phyloP scores from a whole-genome alignment of 169 alveolate genomes.

The Plasmodium falciparum region DNA sequence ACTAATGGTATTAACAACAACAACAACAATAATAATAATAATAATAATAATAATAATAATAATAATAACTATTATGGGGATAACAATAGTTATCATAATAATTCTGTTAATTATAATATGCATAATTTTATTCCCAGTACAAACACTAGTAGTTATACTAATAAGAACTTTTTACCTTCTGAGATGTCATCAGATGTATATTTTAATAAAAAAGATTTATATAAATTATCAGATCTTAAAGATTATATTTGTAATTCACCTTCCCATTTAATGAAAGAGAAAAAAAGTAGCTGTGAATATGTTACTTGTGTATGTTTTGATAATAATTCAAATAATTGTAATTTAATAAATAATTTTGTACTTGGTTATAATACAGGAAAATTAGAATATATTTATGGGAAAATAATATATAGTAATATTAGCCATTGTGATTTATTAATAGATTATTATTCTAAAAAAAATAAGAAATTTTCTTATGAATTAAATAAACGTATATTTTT shows the following conservation, averaged over 20 bases:
- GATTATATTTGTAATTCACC: slow-evolving; percentile 65
- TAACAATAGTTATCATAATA: too few species aligned
- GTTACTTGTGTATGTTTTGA: slow-evolving; percentile 76
- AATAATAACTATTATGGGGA: too few species aligned
- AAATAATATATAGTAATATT: slow-evolving; percentile 61
- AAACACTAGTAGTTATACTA: too few species aligned
- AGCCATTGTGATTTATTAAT: slow-evolving; percentile 76
- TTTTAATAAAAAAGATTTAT: slow-evolving; percentile 30
- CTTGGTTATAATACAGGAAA: slow-evolving; percentile 68
- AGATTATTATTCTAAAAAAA: slow-evolving; percentile 72
- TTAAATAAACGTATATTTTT: slow-evolving; percentile 50
- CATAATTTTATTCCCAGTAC: too few species aligned
- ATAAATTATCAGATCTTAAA: slow-evolving; percentile 39
- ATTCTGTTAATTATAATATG: too few species aligned
- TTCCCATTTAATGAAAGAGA: slow-evolving; percentile 55
- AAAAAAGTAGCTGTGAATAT: slow-evolving; percentile 64
- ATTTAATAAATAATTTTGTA: slow-evolving; percentile 61
- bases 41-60: too few species aligned
- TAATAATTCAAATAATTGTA: slow-evolving; percentile 65
- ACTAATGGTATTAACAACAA: neutral
- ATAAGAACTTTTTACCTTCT: too few species aligned
- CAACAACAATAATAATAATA: too few species aligned
- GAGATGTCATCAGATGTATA: slow-evolving; percentile 7
- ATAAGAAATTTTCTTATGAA: slow-evolving; percentile 72
- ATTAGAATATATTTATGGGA: slow-evolving; percentile 69